These are phyloP conservation scores for Cajanus cajan DNA, from an alignment of 306 rosid genomes.

Conservation along the genomic window DNA sequence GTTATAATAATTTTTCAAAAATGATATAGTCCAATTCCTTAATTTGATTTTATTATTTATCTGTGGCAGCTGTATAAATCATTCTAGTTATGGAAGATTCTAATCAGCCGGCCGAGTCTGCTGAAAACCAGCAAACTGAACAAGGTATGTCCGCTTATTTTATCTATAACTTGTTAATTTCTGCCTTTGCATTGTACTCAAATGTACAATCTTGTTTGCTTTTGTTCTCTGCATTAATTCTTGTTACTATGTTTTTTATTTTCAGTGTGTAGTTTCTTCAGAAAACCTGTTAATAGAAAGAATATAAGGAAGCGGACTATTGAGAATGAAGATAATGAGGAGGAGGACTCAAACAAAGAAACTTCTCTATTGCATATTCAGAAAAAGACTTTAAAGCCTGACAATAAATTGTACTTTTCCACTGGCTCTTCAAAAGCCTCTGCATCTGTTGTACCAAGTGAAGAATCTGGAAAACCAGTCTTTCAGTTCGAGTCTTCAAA, in stretches of 20 bases:
- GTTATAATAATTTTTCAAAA: background rate
- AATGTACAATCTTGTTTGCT: background rate
- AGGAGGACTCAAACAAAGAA: conserved; percentile 37
- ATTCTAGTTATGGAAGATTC: conserved; percentile 33
- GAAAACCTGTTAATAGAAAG: conserved; percentile 42
- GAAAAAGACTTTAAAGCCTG: conserved; percentile 39
- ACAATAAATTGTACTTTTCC: conserved; percentile 43
- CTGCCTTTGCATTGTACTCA: background rate
- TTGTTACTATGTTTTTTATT: background rate
- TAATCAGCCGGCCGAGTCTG: conserved; percentile 21
- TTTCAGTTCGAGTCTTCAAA: conserved; percentile 66
- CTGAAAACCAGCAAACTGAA: conserved; percentile 36
- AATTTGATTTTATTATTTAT: background rate
- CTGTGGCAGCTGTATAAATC: background rate
- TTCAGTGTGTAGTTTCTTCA: conserved; percentile 47
- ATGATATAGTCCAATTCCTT: background rate
- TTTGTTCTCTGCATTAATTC: background rate
- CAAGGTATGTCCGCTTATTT: conserved; percentile 32
- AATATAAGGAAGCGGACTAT: conserved; percentile 37
- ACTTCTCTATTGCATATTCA: conserved; percentile 39
- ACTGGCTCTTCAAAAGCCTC: conserved; percentile 36
- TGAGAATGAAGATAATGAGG: conserved; percentile 37
- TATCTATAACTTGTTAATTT: background rate
- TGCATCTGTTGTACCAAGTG: conserved; percentile 24
- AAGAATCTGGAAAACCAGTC: conserved; percentile 31